phyloP scores from a whole-genome alignment of 2,329 filamentous ascomycete genomes.

The Mariannaea elegans region DNA sequence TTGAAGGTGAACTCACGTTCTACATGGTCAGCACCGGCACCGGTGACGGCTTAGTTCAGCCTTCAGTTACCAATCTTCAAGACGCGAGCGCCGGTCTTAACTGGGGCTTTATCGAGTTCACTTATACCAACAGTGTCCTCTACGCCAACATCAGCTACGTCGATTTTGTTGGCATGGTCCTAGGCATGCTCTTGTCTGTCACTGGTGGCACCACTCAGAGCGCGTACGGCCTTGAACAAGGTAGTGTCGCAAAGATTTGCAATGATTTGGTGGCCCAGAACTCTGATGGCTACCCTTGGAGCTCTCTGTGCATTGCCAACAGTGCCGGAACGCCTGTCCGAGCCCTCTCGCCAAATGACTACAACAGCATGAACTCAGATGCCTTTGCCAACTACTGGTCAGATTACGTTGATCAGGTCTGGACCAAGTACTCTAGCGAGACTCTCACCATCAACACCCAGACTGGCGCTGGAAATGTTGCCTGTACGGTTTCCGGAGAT shows the following conservation, averaged over 20 bases:
- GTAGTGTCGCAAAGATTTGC: slow-evolving; percentile 52
- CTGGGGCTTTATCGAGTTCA: slow-evolving; percentile 62
- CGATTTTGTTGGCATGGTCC: slow-evolving; percentile 59
- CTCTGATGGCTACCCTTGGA: slow-evolving; percentile 54
- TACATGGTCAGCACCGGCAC: slow-evolving; percentile 47
- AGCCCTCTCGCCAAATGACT: slow-evolving; percentile 55
- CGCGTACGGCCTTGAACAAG: slow-evolving; percentile 50
- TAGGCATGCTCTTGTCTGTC: slow-evolving; percentile 58
- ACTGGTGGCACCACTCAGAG: slow-evolving; percentile 48
- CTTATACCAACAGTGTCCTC: slow-evolving; percentile 50
- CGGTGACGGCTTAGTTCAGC: slow-evolving; percentile 56
- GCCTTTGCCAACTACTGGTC: slow-evolving; percentile 55
- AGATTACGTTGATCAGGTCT: slow-evolving; percentile 57
- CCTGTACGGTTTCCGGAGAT: slow-evolving; percentile 49
- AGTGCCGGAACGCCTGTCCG: slow-evolving; percentile 50
- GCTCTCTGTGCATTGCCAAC: slow-evolving; percentile 53
- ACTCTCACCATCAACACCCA: slow-evolving; percentile 56
- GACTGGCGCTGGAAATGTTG: slow-evolving; percentile 47
- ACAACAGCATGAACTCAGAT: slow-evolving; percentile 45
- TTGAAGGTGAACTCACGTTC: slow-evolving; percentile 53
- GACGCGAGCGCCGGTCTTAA: slow-evolving; percentile 55
- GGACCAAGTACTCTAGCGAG: slow-evolving; percentile 50
- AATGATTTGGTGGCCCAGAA: slow-evolving; percentile 48
- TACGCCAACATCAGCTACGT: slow-evolving; percentile 59
- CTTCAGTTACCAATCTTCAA: slow-evolving; percentile 53